Evolutionary conservation across 2,329 filamentous ascomycete genomes (phyloP).

Genomic region (Catunica adiposa): DNA sequence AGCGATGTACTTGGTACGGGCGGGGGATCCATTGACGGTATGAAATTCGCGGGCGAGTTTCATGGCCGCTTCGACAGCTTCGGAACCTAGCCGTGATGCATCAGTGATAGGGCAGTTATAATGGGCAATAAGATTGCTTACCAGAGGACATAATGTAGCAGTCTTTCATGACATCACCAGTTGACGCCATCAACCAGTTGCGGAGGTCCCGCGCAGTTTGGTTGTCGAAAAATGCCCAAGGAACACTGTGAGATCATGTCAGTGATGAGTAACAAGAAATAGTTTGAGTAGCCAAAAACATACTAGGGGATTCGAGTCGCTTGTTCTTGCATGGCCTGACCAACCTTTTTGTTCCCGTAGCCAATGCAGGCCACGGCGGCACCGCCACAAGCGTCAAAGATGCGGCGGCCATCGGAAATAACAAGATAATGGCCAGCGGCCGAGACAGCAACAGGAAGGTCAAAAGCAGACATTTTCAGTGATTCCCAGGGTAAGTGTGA

Average conservation of each 20-base stretch:
- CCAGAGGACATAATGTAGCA: slow-evolving; percentile 23
- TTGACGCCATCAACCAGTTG: slow-evolving; percentile 19
- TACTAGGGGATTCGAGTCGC: slow-evolving; percentile 14
- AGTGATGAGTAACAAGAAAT: not conserved
- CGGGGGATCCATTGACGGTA: slow-evolving; percentile 23
- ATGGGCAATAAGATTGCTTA: slow-evolving; percentile 14
- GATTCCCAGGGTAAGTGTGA: not conserved
- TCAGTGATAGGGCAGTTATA: not conserved
- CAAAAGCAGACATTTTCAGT: not conserved
- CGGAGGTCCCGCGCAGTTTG: not conserved
- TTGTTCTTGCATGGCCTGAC: slow-evolving; percentile 41
- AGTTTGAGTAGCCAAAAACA: not conserved
- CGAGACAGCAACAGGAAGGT: not conserved
- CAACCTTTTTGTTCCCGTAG: slow-evolving; percentile 45
- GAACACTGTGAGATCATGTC: slow-evolving; percentile 5
- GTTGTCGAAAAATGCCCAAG: slow-evolving; percentile 11
- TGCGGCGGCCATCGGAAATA: slow-evolving; percentile 27
- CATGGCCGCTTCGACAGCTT: slow-evolving; percentile 31
- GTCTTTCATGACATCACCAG: slow-evolving; percentile 21
- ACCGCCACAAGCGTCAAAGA: slow-evolving; percentile 59
- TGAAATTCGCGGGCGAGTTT: slow-evolving; percentile 35
- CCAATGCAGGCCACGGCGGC: slow-evolving; percentile 59
- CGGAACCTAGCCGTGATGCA: slow-evolving; percentile 31
- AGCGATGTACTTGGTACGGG: slow-evolving; percentile 26
- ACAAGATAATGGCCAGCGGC: slow-evolving; percentile 18